phyloP scores from a whole-genome alignment of 2,329 filamentous ascomycete species.

The Teratosphaeria pseudoeucalypti region DNA sequence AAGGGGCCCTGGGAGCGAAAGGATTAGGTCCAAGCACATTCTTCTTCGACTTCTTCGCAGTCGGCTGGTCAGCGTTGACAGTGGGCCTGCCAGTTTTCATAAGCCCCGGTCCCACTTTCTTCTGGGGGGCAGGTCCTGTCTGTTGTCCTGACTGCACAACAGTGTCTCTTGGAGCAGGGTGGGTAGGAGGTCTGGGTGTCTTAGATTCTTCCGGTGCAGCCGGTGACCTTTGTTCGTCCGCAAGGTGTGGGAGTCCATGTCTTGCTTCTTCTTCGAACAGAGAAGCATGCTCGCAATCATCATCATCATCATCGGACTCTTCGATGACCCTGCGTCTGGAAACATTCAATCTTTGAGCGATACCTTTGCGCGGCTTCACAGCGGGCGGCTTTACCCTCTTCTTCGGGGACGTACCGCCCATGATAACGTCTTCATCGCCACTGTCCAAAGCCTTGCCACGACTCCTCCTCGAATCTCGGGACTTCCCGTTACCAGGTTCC shows the following conservation, averaged over 20 bases:
- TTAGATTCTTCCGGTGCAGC: neutral
- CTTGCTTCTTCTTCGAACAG: neutral
- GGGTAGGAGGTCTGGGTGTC: neutral
- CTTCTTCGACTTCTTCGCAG: neutral
- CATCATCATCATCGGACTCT: neutral
- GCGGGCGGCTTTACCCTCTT: neutral
- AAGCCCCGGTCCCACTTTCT: neutral
- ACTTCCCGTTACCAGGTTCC: neutral
- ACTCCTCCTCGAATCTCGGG: neutral
- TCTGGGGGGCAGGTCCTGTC: neutral
- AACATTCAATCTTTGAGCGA: neutral
- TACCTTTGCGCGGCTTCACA: neutral
- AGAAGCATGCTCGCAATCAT: neutral
- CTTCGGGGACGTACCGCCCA: neutral
- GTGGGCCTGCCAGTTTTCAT: neutral
- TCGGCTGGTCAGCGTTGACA: neutral
- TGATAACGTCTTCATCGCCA: constrained; percentile 2
- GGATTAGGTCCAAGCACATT: neutral
- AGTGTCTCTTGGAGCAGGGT: neutral
- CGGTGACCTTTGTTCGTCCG: neutral
- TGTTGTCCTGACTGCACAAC: neutral
- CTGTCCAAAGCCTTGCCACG: constrained; percentile 2
- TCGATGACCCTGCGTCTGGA: neutral
- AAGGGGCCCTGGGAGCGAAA: neutral
- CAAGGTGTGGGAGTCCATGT: neutral